Evolutionary conservation across 148 eudicot genomes (phyloP).

Genomic region (Fagopyrum tataricum): DNA sequence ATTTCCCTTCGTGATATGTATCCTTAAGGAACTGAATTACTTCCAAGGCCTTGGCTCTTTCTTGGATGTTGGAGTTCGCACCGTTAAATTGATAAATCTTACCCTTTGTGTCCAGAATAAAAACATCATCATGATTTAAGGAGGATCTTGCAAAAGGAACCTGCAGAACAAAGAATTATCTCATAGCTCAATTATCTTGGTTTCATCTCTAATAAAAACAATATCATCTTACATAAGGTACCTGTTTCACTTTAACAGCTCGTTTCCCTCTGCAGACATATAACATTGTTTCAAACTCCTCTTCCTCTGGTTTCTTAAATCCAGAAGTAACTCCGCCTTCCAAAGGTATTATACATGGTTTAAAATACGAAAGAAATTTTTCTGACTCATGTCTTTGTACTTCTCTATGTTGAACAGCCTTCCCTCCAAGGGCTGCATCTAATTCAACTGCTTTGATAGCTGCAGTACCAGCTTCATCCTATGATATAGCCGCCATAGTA

Average conservation of each 20-base stretch:
- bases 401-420: constrained; percentile 86
- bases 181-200: neutral
- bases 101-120: constrained; percentile 80
- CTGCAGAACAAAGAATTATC: constrained; percentile 24
- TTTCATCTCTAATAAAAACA: neutral
- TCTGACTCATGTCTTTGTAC: constrained; percentile 83
- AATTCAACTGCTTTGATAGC: constrained; percentile 91
- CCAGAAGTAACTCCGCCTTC: constrained; percentile 95
- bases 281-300: constrained; percentile 79
- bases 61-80: constrained; percentile 57
- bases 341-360: constrained; percentile 80
- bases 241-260: constrained; percentile 81
- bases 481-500: neutral
- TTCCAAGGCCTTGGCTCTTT: too few relatives aligned
- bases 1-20: constrained; percentile 8
- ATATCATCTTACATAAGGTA: constrained; percentile 17
- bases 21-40: too few relatives aligned
- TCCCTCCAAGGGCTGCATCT: constrained; percentile 82
- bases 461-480: constrained; percentile 97
- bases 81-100: constrained; percentile 97
- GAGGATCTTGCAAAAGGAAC: constrained; percentile 96
- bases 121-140: constrained; percentile 91
- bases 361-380: constrained; percentile 83
- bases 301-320: constrained; percentile 72
- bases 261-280: constrained; percentile 84